Base-by-base conservation (phyloP, 1,284 basidiomycete species). In the Porogramme epimiltina region DNA sequence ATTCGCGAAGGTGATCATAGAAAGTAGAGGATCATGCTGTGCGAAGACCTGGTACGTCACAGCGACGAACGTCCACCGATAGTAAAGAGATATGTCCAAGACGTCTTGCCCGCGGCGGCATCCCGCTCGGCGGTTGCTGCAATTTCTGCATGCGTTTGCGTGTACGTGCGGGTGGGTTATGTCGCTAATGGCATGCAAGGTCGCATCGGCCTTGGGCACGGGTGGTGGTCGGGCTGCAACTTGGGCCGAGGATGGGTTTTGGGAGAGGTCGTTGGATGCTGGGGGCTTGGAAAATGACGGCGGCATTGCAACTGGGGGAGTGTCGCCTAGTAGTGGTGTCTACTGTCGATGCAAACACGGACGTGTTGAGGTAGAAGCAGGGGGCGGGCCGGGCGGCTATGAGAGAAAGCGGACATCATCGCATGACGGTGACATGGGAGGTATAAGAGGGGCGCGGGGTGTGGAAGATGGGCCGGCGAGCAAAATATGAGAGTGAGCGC, bases 191-290 rank as follows among this genome's bases (percentile, higher is more conserved):
- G 71, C 75, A 43, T 81, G 78, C 15, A 82, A 68, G 55, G n/a
- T n/a, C n/a, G n/a, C n/a, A n/a, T 84, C 80, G 4, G 74, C 73
- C 64, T 81, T 85, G 15, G 89, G 89, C 18, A 73, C 71, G 25
- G 84, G 81, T 2, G 89, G 88, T 3, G 85, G 87, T 0, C 81
- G 81, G 11, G 86, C 88, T 6, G 80, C 87, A 24, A 78, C 76
- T 63, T 90, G 86, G 0, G 87, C 86, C 20, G 87, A 82, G 18
- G 82, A 75, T 3, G 84, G 80, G 60, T 89, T 79, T 11, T 79
- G 66, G 4, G 81, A 80, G 20, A 85, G 68, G 38, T 58, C 49
- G 55, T 64, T 63, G 10, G 63, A 58, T 1, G 59, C 57, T 4
- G 73, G 65, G 28, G 72, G 68, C 6, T 76, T 70, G 15, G 73